Evolutionary conservation across 768 basidiomycete genomes (phyloP), one percentile per base, ranked within the genome.

Genomic region (Lactarius hengduanensis): DNA sequence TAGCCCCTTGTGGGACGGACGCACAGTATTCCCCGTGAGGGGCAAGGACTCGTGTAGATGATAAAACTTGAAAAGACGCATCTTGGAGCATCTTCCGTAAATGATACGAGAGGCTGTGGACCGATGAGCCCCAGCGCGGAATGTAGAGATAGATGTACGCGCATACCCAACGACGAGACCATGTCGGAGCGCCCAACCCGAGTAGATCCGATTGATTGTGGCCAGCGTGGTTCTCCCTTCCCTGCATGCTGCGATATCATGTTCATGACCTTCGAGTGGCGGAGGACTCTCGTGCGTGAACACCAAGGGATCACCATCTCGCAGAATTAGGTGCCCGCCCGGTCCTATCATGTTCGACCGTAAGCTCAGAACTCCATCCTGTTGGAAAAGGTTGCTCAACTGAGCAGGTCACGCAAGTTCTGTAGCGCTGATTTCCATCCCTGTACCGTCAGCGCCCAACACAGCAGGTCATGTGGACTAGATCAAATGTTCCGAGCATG

Each of bases 401-500:
- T 30, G 22, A 66, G 34, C 20, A 57, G 22, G 20, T n/a, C 4
- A 13, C 18, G 18, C n/a, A 57, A 2, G 3, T 62, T 66, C 34
- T 57, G 32, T 7, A 66, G 26, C 26, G 65, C 45, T 22, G 16
- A 26, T 13, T 61, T 57, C 55, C 45, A 61, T 16, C 65, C 60
- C 6, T 61, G 18, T 18, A 11, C 28, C 0, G 65, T 66, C 18
- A 57, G 56, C 9, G 59, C 55, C 30, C 16, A 57, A 15, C 30
- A 32, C 30, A 61, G 18, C 9, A 54, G 16, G 11, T 32, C 30
- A 57, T 15, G 38, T 66, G 57, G 56, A 57, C n/a, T 7, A 61
- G 60, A 2, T 66, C 60, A 13, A 61, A 66, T 1, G 65, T 66
- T 34, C 55, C 60, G 8, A 61, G 45, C 10, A 66, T 43, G 2